Evolutionary conservation across 2,329 filamentous ascomycete species (phyloP), one percentile per base, ranked within the genome.

Genomic region (Sporothrix protearum): DNA sequence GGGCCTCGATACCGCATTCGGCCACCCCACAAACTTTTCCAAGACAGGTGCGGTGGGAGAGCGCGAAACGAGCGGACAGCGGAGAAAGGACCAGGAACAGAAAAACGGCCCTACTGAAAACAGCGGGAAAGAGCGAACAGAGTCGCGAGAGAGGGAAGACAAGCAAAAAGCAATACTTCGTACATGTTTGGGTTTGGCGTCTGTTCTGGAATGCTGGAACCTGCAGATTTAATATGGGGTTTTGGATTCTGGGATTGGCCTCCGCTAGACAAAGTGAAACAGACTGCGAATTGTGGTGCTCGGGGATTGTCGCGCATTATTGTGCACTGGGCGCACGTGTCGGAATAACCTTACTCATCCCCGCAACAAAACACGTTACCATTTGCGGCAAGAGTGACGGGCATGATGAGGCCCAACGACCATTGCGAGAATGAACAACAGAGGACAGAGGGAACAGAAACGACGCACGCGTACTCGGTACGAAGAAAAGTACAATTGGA

Each of bases 281-380:
- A 45, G n/a, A n/a, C 9, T 42, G 10, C 9, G 12, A 47, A 16
- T 16, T 47, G 4, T 47, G 42, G 59, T 42, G 57, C 33, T n/a
- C 25, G 19, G 33, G 10, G n/a, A 12, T 39, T 36, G 36, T 64
- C 28, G 59, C 36, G 36, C 59, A 45, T 45, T 16, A 16, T 33
- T 28, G 49, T 53, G 49, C 49, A 53, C 25, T 14, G 12, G 14
- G 25, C 36, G 25, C 39, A 30, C 25, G 1, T n/a, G 30, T 19
- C 57, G 25, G 30, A 49, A 66, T n/a, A n/a, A 22, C 25, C 14
- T 66, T 66, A 66, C 63, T 66, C 42, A 66, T 66, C 42, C 63
- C 25, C 42, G 16, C 42, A 49, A 47, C n/a, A n/a, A n/a, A 28
- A 47, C 33, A 42, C 33, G 33, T 63, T 63, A 39, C 33, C 33